Evolutionary conservation across 2,329 filamentous ascomycete genomes (phyloP), one percentile per base, ranked within the genome.

Genomic region (Colletotrichum siamense): DNA sequence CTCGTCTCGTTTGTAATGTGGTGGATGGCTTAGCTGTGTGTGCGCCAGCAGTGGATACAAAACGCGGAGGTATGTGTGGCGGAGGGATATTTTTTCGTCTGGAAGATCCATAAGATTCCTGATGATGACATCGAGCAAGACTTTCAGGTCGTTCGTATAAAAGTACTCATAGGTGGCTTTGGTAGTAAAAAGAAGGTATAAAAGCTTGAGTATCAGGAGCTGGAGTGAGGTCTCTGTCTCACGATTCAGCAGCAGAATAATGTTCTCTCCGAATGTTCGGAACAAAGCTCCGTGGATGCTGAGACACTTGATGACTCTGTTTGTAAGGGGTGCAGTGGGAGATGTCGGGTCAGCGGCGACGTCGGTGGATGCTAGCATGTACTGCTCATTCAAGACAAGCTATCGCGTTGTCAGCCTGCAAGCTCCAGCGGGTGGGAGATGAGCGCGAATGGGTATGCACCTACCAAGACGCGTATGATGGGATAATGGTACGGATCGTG

Each of bases 331-430:
- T 28, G 88, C 85, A 12, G 87, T 78, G 15, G 84, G 83, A 28
- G 83, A 84, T 55, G 81, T 82, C 18, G 87, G 82, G 49, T 88
- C 85, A 39, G 83, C 82, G 24, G 85, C 85, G 5, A 88, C 84
- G 34, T 89, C 91, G 76, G 90, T 94, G 80, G 88, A 91, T 24
- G 92, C 89, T 71, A 99, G 93, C 95, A 99, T 98, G 85, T 98
- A 99, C 85, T 99, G 97, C 85, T 99, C 97, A 85, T 99, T 99
- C 79, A 99, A 87, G 32, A 99, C 96, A 80, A 99, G 91, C 95
- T 98, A 79, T 67, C 64, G n/a, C 16, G 15, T 49, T 22, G 26
- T 76, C 15, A 73, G 69, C 28, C n/a, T 24, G 10, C 18, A 32
- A 59, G 22, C n/a, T 65, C n/a, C 74, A 73, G 74, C 39, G 73